Conservation (phyloP, 257 asterid species). For the Lantana camara region DNA sequence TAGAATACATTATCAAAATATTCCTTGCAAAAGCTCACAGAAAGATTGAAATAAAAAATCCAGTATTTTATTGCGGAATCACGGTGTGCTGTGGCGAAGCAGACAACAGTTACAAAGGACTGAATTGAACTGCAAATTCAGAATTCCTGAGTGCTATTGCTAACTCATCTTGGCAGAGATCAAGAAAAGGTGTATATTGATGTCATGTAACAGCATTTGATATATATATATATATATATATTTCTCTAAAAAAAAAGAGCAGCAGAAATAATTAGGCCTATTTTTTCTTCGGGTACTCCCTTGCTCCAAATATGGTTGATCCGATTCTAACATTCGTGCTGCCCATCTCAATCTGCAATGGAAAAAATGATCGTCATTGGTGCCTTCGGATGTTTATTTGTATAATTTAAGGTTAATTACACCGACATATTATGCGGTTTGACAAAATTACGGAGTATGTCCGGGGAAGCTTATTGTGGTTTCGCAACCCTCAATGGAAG, state of each 20-base stretch:
- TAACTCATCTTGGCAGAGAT: conserved; percentile 15
- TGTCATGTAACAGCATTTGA: background rate
- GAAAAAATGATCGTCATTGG: conserved; percentile 7
- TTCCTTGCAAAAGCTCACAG: no score
- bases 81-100: background rate
- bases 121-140: background rate
- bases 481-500: no score
- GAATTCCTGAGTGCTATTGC: background rate
- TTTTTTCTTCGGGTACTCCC: conserved; percentile 74
- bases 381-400: conserved; percentile 10
- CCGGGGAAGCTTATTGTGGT: no score
- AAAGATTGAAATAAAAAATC: no score
- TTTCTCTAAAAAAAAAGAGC: conserved; percentile 3
- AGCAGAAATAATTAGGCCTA: conserved; percentile 20
- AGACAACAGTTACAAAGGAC: background rate
- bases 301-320: conserved; percentile 96
- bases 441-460: no score
- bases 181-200: conserved; percentile 7
- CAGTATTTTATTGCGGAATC: background rate
- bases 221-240: no score
- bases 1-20: no score
- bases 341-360: conserved; percentile 90
- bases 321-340: conserved; percentile 94
- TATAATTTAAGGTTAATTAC: no score
- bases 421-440: no score